Base-by-base conservation (phyloP, 208 protist genomes). In the Leishmania gerbilli region DNA sequence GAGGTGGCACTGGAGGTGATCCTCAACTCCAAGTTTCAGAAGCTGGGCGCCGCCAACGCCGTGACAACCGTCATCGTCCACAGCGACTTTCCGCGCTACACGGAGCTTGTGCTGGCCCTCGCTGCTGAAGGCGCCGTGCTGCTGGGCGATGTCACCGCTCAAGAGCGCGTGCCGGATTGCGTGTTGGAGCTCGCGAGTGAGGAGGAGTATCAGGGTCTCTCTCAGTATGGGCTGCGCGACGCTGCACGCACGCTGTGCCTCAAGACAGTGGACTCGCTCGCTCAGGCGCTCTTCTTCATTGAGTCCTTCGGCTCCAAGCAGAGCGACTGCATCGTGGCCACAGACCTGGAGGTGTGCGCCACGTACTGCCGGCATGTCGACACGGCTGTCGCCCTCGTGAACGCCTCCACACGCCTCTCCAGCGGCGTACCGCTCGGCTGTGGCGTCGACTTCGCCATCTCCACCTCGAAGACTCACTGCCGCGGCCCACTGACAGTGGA, bases 291-390 rank as follows among this genome's bases (percentile, higher is more conserved):
- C 42, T 87, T 90, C 56, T 93, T 93, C 76, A 80, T 91, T n/a
- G 88, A 91, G 60, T 77, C 89, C 9, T 93, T 89, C 79, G 90
- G 90, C 42, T 90, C 88, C 34, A 86, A 86, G 76, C 90, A 93
- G 76, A 87, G 80, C 42, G 90, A 93, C 74, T 88, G 86, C 71
- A 87, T 93, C 69, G 83, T 93, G 24, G 85, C 90, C 27, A 88
- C 79, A 42, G 88, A 93, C 53, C 68, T 82, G 42, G 72, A 45
- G 56, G 85, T 81, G 58, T 93, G 81, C 79, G 65, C 72, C 64
- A 79, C 75, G 55, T 91, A 85, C 77, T 90, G 84, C 79, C 62
- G 62, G 47, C 85, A 79, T 56, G 88, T 90, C 15, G 88, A 93
- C 76, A 88, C 79, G 45, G 88, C 86, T 9, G 84, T 90, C 27